Evolutionary conservation across 257 asterid species (phyloP), one percentile per base, ranked within the genome.

Genomic region (Parsonsia alboflavescens): DNA sequence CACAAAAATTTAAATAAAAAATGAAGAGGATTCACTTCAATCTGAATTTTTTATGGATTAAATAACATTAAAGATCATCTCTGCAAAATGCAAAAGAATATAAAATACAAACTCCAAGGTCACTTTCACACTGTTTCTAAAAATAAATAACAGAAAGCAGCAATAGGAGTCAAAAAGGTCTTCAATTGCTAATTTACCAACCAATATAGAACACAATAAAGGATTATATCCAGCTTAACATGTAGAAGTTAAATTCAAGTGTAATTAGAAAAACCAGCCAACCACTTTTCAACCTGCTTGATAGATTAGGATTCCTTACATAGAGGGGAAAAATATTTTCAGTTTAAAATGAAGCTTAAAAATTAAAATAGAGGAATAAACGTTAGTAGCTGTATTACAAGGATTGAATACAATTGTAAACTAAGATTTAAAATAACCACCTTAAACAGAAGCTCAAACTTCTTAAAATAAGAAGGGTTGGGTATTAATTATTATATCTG

Each of bases 1-100:
- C 58, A 70, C 58, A 5, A 52, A 52, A 15, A 52, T 33, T 33
- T 33, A 74, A 48, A 62, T 73, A 4, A 70, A 56, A 71, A 19
- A 56, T 52, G 72, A 73, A 56, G 21, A 54, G 22, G 10, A 12
- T 63, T 33, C 68, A 21, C 16, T 56, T 28, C 30, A n/a, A 66
- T 75, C 44, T 7, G 52, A 33, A 12, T 53, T 52, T 36, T 65
- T n/a, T 45, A 9, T 36, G 42, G 56, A 74, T 1, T n/a, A 12
- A 30, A n/a, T 36, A 33, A 0, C 46, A 62, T 50, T 17, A 62
- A 15, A 26, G 2, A 62, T 30, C 46, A 30, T 62, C 44, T 62
- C 68, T 30, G 44, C 22, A 26, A 33, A 33, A 62, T 62, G 68
- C 6, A 5, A 21, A 62, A 33, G 26, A 33, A 63, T 63, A 33